Conservation (phyloP, 2,329 filamentous ascomycete genomes). For the Cordyceps cicadae region DNA sequence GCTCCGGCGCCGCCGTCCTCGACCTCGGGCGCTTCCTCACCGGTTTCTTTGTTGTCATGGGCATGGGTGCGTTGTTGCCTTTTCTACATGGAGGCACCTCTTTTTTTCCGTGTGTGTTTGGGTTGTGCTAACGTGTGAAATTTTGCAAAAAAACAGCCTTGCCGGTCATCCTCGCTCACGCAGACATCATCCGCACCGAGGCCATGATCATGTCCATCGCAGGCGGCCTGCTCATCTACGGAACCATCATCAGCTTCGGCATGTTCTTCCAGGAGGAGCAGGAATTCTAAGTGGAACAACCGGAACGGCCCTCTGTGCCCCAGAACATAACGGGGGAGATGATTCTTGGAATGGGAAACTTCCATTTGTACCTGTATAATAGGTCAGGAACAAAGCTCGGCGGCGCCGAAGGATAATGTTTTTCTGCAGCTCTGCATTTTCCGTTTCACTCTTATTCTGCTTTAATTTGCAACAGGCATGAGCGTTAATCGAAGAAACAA, state of each 20-base stretch:
- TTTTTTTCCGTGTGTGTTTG: background rate
- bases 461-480: background rate
- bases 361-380: slow-evolving; percentile 4
- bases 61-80: slow-evolving; percentile 63
- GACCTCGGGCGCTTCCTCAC: slow-evolving; percentile 93
- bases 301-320: background rate
- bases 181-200: slow-evolving; percentile 68
- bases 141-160: slow-evolving; percentile 60
- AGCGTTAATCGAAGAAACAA: slow-evolving; percentile 5
- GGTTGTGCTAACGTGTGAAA: slow-evolving; percentile 8
- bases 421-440: background rate
- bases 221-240: slow-evolving; percentile 90
- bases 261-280: slow-evolving; percentile 98
- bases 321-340: background rate
- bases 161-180: slow-evolving; percentile 80
- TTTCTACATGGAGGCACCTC: background rate
- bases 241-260: slow-evolving; percentile 94
- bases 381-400: background rate
- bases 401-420: background rate
- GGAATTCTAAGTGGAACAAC: slow-evolving; percentile 61
- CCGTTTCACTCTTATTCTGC: background rate
- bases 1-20: slow-evolving; percentile 71
- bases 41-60: slow-evolving; percentile 94
- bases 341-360: background rate
- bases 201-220: slow-evolving; percentile 95